Conservation (phyloP, 2,329 filamentous ascomycete genomes). For the Capronia coronata region DNA sequence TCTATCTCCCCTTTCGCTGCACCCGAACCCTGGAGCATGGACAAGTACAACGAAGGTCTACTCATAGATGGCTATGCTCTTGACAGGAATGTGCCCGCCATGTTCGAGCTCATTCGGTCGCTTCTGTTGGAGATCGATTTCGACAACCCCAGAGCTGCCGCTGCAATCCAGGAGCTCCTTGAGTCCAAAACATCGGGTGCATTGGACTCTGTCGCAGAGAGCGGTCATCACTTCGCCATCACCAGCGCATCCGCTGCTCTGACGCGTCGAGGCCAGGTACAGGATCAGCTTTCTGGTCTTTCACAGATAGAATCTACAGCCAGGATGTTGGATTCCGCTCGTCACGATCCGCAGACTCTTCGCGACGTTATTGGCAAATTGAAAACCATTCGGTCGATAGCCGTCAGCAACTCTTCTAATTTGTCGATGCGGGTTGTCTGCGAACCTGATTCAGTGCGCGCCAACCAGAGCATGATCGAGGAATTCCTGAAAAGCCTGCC, state of each 20-base stretch:
- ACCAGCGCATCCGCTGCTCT: conserved; percentile 76
- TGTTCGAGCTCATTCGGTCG: conserved; percentile 78
- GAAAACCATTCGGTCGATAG: conserved; percentile 74
- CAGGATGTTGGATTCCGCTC: conserved; percentile 60
- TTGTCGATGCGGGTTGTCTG: conserved; percentile 83
- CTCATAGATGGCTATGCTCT: conserved; percentile 79
- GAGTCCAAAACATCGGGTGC: conserved; percentile 83
- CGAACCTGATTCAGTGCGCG: conserved; percentile 61
- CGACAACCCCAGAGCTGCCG: conserved; percentile 70
- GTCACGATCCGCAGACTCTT: conserved; percentile 62
- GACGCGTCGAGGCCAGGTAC: conserved; percentile 62
- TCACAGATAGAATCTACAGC: conserved; percentile 82
- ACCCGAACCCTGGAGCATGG: conserved; percentile 66
- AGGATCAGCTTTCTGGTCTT: conserved; percentile 83
- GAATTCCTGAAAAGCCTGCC: conserved; percentile 63
- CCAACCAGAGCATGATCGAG: conserved; percentile 65
- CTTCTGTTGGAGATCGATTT: conserved; percentile 86
- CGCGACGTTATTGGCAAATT: conserved; percentile 73
- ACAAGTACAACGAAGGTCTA: conserved; percentile 69
- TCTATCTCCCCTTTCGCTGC: conserved; percentile 78
- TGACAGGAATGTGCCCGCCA: conserved; percentile 80
- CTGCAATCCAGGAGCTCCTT: conserved; percentile 77
- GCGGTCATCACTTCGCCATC: conserved; percentile 80
- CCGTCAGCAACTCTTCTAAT: conserved; percentile 59
- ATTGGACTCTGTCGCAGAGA: conserved; percentile 83